Percentiles rank a stretch among this genome's conserved stretches.
Evolutionary conservation across 179 eudicot species (phyloP).

Genomic region (Vitellaria paradoxa): DNA sequence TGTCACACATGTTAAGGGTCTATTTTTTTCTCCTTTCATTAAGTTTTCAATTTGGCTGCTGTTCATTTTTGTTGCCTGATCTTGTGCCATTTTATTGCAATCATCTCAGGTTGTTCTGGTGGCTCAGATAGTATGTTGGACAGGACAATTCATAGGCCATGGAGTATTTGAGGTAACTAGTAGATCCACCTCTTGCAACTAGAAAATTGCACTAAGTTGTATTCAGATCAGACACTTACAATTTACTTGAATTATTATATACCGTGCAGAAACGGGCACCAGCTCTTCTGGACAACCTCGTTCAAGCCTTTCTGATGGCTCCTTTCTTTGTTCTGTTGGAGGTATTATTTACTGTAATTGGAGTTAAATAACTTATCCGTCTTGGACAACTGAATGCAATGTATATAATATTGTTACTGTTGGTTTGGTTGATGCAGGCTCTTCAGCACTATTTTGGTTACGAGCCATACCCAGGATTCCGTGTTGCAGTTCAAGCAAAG

Average conservation of each 20-base stretch:
- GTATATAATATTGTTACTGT: background rate
- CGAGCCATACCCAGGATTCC: conserved; percentile 88
- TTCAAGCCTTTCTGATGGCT: conserved; percentile 88
- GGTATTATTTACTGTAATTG: conserved; percentile 33
- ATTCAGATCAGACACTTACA: background rate
- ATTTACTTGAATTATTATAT: background rate
- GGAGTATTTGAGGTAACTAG: conserved; percentile 80
- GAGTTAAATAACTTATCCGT: background rate
- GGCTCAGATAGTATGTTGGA: conserved; percentile 78
- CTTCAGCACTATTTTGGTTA: conserved; percentile 49
- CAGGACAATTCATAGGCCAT: conserved; percentile 84
- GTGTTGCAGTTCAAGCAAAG: conserved; percentile 54
- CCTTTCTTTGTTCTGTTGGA: conserved; percentile 94
- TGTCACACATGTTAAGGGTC: too few relatives aligned
- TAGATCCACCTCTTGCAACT: background rate
- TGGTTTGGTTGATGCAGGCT: conserved; percentile 32
- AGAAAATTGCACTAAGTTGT: background rate
- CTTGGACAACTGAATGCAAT: background rate
- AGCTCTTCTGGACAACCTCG: conserved; percentile 80
- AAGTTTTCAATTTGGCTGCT: too few relatives aligned
- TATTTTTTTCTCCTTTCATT: too few relatives aligned
- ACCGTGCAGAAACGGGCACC: conserved; percentile 76
- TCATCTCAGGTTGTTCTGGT: conserved; percentile 65
- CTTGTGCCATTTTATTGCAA: too few relatives aligned
- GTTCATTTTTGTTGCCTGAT: too few relatives aligned